A percentile compares a stretch with the other conserved stretches of the same genome.
phyloP scores from a whole-genome alignment of 202 grass and related monocot species.

The Thinopyrum obtusiflorum region DNA sequence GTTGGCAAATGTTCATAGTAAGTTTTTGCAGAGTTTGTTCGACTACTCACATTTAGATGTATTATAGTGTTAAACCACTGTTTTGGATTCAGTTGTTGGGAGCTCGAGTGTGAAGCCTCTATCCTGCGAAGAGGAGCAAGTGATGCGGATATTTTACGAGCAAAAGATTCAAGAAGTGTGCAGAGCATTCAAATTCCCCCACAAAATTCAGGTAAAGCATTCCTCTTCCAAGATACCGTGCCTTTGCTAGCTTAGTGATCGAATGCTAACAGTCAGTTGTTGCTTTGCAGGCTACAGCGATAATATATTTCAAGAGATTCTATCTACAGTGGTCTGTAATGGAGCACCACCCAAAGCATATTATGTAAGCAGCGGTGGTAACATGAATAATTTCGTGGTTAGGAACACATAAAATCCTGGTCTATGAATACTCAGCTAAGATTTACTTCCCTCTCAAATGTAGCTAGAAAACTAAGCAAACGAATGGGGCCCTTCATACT shows the following conservation, averaged over 20 bases:
- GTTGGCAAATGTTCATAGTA: background rate
- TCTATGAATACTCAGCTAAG: conserved; percentile 19
- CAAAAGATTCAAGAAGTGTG: conserved; percentile 99
- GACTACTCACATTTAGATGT: background rate
- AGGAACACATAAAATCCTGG: background rate
- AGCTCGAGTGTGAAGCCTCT: conserved; percentile 55
- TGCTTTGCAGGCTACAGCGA: conserved; percentile 77
- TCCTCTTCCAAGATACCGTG: background rate
- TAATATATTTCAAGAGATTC: conserved; percentile 99
- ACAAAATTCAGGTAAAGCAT: conserved; percentile 79
- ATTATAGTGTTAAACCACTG: background rate
- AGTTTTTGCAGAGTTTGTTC: background rate
- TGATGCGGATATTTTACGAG: conserved; percentile 83
- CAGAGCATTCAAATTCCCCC: conserved; percentile 87
- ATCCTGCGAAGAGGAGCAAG: conserved; percentile 81
- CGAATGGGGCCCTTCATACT: background rate
- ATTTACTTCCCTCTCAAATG: background rate
- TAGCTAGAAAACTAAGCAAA: background rate
- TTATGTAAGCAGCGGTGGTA: conserved; percentile 63
- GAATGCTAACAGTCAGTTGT: background rate
- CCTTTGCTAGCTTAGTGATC: background rate
- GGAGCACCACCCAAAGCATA: conserved; percentile 97
- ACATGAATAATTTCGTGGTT: conserved; percentile 12
- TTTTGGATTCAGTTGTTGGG: conserved; percentile 44
- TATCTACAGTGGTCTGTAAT: conserved; percentile 95